Base-by-base conservation (phyloP, 2,329 filamentous ascomycete species). In the Colletotrichum sp. region DNA sequence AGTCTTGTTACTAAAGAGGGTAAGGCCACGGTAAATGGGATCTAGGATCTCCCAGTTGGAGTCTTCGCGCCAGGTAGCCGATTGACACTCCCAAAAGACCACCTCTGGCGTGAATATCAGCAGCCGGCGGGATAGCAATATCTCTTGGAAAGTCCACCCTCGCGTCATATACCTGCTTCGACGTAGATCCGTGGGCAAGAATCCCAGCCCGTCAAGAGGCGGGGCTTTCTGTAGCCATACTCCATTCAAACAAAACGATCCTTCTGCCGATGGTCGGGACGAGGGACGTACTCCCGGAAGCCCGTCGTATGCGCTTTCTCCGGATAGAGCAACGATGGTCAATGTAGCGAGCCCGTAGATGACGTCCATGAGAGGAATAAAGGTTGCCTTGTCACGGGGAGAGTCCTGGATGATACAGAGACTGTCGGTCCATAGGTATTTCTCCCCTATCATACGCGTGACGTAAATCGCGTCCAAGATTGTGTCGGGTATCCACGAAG, bases 1-100 rank as follows among this genome's bases (percentile, higher is more conserved):
- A 52, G n/a, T n/a, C 1, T n/a, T 52, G 12, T 22, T 52, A n/a
- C 44, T n/a, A 22, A 52, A 52, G 11, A 52, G 44, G 0, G 44
- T 8, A 8, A 52, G 11, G 2, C 44, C 44, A 52, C n/a, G 44
- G 0, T 3, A 0, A 13, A 3, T 6, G 2, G n/a, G 44, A 22
- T 5, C 4, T 11, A 52, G 44, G 8, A 52, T 52, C n/a, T 52
- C 44, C 44, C 44, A 52, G 4, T 52, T 52, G 44, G 44, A 6
- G 11, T 52, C 44, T 8, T 52, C 44, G 1, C 44, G 44, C 44
- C 44, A 52, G 8, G 44, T 52, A 3, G 44, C 44, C 44, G n/a
- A 52, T 2, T 52, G 44, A 8, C 44, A 52, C 11, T 52, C 44
- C 44, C 44, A 52, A 52, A 22, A 52, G 0, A 52, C 44, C n/a